Evolutionary conservation across 805 yeast genomes (phyloP).

Genomic region (Yamadazyma tumulicola): DNA sequence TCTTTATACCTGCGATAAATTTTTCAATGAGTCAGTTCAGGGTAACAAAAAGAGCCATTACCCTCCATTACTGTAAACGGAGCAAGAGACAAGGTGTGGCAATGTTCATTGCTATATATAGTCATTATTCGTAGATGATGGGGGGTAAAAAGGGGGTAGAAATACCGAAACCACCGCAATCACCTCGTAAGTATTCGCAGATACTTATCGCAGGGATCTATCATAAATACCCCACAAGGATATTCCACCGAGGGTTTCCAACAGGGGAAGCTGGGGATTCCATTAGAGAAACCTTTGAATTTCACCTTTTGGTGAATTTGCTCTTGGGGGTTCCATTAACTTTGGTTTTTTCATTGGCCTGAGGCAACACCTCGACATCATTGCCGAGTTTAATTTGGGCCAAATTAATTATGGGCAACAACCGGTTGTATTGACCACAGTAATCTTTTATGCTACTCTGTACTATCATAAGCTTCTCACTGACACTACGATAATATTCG

Average conservation of each 20-base stretch:
- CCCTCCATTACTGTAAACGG: too few species aligned
- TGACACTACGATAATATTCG: slow-evolving; percentile 36
- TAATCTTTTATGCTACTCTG: slow-evolving; percentile 41
- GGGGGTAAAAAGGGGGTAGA: background rate
- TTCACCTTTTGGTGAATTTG: slow-evolving; percentile 5
- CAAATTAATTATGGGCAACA: slow-evolving; percentile 48
- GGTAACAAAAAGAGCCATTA: too few species aligned
- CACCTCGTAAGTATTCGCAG: too few species aligned
- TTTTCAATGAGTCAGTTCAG: slow-evolving; percentile 29
- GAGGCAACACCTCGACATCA: slow-evolving; percentile 45
- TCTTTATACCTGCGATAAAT: slow-evolving; percentile 2
- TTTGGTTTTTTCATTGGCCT: slow-evolving; percentile 4
- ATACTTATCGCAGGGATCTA: too few species aligned
- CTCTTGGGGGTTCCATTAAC: slow-evolving; percentile 4
- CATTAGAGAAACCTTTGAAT: too few species aligned
- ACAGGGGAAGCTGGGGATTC: too few species aligned
- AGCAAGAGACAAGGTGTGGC: background rate
- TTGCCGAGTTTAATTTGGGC: slow-evolving; percentile 50
- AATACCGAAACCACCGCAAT: too few species aligned
- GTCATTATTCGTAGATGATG: background rate
- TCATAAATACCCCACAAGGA: too few species aligned
- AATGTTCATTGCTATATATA: background rate
- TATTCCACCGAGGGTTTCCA: too few species aligned
- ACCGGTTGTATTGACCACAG: slow-evolving; percentile 40
- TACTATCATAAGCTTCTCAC: slow-evolving; percentile 33